Evolutionary conservation across 257 asterid species (phyloP).

Genomic region (Nicotiana tomentosiformis): DNA sequence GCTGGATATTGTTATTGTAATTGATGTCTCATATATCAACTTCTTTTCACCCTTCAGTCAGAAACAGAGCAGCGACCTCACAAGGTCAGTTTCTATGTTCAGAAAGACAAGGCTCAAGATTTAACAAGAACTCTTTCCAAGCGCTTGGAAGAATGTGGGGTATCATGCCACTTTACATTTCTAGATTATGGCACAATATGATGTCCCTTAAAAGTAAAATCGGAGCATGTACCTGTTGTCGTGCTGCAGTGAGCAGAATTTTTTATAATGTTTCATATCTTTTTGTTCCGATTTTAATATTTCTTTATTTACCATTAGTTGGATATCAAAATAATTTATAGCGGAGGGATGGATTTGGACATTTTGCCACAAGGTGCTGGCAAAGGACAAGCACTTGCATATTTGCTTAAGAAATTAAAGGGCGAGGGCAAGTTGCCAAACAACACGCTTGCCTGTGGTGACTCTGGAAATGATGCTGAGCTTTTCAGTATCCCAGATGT

Average conservation of each 20-base stretch:
- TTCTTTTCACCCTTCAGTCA: conserved; percentile 48
- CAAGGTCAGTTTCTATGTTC: conserved; percentile 80
- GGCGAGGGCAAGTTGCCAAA: conserved; percentile 56
- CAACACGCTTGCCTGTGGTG: conserved; percentile 93
- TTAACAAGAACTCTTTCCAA: conserved; percentile 50
- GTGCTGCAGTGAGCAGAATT: neutral
- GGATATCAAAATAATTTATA: conserved; percentile 90
- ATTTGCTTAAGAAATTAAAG: conserved; percentile 71
- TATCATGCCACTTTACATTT: conserved; percentile 27
- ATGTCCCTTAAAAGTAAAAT: neutral
- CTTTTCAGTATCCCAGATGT: conserved; percentile 81
- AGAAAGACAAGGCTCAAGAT: conserved; percentile 68
- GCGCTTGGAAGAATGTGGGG: conserved; percentile 66
- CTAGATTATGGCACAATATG: neutral
- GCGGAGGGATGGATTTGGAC: conserved; percentile 97
- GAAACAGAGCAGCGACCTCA: conserved; percentile 95
- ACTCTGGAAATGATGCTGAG: conserved; percentile 97
- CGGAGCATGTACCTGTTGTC: neutral
- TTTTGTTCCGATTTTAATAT: conserved; percentile 6
- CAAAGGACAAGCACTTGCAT: conserved; percentile 96
- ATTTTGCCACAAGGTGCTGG: conserved; percentile 94
- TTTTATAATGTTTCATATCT: neutral
- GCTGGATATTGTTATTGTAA: neutral
- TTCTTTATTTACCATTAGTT: conserved; percentile 46
- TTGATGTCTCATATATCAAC: neutral